Conservation (phyloP, 768 basidiomycete genomes). For the Amanita exitialis region DNA sequence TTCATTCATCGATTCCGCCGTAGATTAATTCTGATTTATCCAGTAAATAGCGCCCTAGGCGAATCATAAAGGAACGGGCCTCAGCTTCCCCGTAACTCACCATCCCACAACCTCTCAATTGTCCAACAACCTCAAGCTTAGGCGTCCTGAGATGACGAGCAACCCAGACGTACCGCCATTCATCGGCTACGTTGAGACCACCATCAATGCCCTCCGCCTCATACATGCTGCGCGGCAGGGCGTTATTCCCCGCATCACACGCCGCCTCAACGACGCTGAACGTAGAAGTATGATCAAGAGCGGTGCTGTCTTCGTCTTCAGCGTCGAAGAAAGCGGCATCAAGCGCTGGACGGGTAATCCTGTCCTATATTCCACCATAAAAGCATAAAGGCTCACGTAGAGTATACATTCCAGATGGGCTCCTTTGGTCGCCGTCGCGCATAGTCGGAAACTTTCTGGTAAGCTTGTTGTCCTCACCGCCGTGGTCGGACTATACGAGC, state of each 20-base stretch:
- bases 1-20: slow-evolving; percentile 25
- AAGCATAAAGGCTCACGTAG: slow-evolving; percentile 10
- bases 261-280: slow-evolving; percentile 78
- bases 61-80: slow-evolving; percentile 33
- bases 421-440: slow-evolving; percentile 76
- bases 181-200: slow-evolving; percentile 74
- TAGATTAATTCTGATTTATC: slow-evolving; percentile 28
- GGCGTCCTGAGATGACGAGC: slow-evolving; percentile 33
- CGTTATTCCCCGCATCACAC: slow-evolving; percentile 72
- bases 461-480: slow-evolving; percentile 13
- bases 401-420: slow-evolving; percentile 29
- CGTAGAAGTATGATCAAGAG: slow-evolving; percentile 52
- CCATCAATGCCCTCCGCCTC: slow-evolving; percentile 70
- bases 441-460: slow-evolving; percentile 84
- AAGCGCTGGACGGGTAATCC: slow-evolving; percentile 71
- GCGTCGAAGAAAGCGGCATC: slow-evolving; percentile 82
- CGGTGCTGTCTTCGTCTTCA: slow-evolving; percentile 78
- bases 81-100: slow-evolving; percentile 29
- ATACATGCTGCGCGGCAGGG: slow-evolving; percentile 78
- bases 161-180: slow-evolving; percentile 57
- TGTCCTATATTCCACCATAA: slow-evolving; percentile 4
- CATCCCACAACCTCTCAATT: slow-evolving; percentile 31
- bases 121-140: slow-evolving; percentile 52
- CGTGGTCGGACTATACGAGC: slow-evolving; percentile 1
- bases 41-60: slow-evolving; percentile 21